Conservation (phyloP, 148 eudicot species). For the Amaranthus palmeri region DNA sequence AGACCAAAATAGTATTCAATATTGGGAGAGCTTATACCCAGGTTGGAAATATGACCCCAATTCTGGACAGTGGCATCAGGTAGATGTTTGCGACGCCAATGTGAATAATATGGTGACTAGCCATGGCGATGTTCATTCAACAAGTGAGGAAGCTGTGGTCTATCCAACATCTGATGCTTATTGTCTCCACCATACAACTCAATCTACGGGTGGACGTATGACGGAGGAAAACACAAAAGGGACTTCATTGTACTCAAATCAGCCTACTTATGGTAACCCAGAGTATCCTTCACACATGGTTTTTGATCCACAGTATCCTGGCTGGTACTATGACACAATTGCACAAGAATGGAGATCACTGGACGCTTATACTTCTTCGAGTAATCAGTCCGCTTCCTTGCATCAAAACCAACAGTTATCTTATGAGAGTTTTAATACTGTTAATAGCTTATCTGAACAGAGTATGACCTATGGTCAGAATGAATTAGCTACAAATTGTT, state of each 20-base stretch:
- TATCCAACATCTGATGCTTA: slow-evolving; percentile 35
- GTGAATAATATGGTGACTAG: slow-evolving; percentile 27
- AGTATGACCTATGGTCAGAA: slow-evolving; percentile 22
- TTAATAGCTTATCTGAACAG: slow-evolving; percentile 26
- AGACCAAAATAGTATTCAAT: slow-evolving; percentile 43
- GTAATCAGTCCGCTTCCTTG: slow-evolving; percentile 34
- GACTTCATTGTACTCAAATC: slow-evolving; percentile 39
- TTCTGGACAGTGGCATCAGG: slow-evolving; percentile 76
- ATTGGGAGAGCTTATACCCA: slow-evolving; percentile 74
- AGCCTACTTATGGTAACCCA: slow-evolving; percentile 36
- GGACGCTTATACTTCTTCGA: slow-evolving; percentile 46
- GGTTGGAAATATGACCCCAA: slow-evolving; percentile 71
- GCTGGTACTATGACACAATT: slow-evolving; percentile 73
- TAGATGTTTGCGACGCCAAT: slow-evolving; percentile 41
- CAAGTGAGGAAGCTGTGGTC: slow-evolving; percentile 27
- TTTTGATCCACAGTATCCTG: slow-evolving; percentile 85
- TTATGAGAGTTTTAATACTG: slow-evolving; percentile 30
- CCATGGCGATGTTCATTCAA: slow-evolving; percentile 17
- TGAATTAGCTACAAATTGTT: slow-evolving; percentile 26
- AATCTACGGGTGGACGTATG: slow-evolving; percentile 34
- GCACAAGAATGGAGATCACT: slow-evolving; percentile 59
- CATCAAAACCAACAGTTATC: slow-evolving; percentile 35
- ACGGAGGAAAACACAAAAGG: slow-evolving; percentile 27
- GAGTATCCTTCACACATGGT: slow-evolving; percentile 65
- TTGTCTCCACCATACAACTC: slow-evolving; percentile 54